Base-by-base conservation (phyloP, 2,329 filamentous ascomycete genomes). In the Curvularia eragrostidis region DNA sequence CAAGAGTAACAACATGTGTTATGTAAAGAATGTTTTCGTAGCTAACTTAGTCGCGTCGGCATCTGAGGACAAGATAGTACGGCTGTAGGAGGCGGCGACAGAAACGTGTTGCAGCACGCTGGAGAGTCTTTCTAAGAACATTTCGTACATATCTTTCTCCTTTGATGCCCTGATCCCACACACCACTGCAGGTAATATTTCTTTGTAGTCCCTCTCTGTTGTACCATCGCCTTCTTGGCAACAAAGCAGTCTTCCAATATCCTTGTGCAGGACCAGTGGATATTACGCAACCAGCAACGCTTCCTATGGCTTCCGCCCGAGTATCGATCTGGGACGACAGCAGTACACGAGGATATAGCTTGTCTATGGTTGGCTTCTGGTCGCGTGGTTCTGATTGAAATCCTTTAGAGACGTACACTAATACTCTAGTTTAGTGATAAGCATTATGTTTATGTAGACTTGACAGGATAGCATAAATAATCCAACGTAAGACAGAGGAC, bases 221-320 rank as follows among this genome's bases (percentile, higher is more conserved):
- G n/a, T n/a, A n/a, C n/a, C n/a, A n/a, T n/a, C n/a, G n/a, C n/a
- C n/a, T n/a, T n/a, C n/a, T n/a, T n/a, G n/a, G n/a, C n/a, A n/a
- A n/a, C n/a, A n/a, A n/a, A n/a, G n/a, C 48, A 47, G 42, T 44
- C 30, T 13, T 59, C 6, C 3, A 28, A 55, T 28, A 9, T 63
- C 38, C 19, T 54, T 48, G 50, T 63, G 18, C 39, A 61, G 54
- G 30, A 59, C 34, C 54, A 63, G 54, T 64, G 54, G 59, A 52
- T 66, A 46, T 52, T 44, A 10, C 54, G 32, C 30, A 55, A 60
- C 48, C 47, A 59, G 47, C 56, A 63, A 48, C 48, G 54, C 7
- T 52, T 54, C 21, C 44, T 64, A 32, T 66, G 56, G 61, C 63
- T 66, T 56, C 61, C 54, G 39, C 38, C 48, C 46, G 50, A 62